These are phyloP conservation scores for Pyropia yezoensis DNA, from an alignment of 23 red algal genomes.

Conservation along the genomic window DNA sequence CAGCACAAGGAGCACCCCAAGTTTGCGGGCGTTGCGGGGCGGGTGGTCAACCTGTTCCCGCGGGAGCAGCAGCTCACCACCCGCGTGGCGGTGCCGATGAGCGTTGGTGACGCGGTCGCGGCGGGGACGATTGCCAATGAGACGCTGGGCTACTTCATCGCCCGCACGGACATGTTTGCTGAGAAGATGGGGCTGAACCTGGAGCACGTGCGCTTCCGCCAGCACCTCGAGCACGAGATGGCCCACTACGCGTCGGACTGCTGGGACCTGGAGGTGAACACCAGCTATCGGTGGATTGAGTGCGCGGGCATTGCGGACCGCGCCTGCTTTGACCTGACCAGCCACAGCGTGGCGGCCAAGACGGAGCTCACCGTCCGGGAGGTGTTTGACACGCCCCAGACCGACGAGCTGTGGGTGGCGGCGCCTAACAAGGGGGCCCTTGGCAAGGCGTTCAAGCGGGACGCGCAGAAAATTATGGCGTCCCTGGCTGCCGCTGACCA, in stretches of 20 bases:
- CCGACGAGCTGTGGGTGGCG: conserved; percentile 31
- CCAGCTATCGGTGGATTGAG: conserved; percentile 86
- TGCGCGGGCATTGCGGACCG: conserved; percentile 97
- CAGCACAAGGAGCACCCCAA: conserved; percentile 75
- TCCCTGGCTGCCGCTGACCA: conserved; percentile 50
- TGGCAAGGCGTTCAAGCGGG: conserved; percentile 63
- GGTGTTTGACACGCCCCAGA: conserved; percentile 44
- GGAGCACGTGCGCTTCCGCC: conserved; percentile 85
- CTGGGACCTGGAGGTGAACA: conserved; percentile 98
- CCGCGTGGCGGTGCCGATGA: conserved; percentile 33
- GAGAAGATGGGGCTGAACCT: conserved; percentile 68
- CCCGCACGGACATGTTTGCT: conserved; percentile 58
- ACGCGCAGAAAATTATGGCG: conserved; percentile 65
- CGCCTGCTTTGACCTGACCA: conserved; percentile 70
- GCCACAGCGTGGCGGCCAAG: conserved; percentile 58
- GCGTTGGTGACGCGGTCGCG: conserved; percentile 59
- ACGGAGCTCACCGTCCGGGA: conserved; percentile 69
- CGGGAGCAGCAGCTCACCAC: conserved; percentile 54
- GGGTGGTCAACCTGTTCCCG: conserved; percentile 59
- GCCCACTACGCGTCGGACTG: conserved; percentile 97
- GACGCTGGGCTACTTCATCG: conserved; percentile 97
- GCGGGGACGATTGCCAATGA: conserved; percentile 74
- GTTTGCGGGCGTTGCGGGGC: conserved; percentile 46
- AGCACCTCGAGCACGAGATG: conserved; percentile 98
- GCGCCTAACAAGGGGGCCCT: conserved; percentile 70